Base-by-base conservation (phyloP, 805 yeast genomes). In the Millerago galiae region DNA sequence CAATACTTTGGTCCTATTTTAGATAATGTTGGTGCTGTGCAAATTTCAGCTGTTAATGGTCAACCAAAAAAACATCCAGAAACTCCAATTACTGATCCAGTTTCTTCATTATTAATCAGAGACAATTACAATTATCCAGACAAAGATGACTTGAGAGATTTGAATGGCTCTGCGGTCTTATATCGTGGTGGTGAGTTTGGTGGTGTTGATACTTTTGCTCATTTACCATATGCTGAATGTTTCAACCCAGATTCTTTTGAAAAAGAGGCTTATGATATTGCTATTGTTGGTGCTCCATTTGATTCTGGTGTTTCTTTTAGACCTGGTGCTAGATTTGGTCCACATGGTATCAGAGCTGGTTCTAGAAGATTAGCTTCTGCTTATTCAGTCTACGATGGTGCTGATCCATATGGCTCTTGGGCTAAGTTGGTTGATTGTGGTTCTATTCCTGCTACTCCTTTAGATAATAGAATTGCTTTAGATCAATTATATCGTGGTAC, bases 361-460 rank as follows among this genome's bases (percentile, higher is more conserved):
- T 67, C 78, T 1, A 61, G 74, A 50, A 55, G 81, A 56, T 54
- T 72, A 27, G 62, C 71, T 5, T 54, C 50, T 26, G 71, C 66
- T 37, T 59, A 55, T 46, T 72, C 67, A 45, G 75, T 72, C 42
- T 73, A 70, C 44, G 83, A 81, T n/a, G 71, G 71, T 37, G 63
- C 73, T 41, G 71, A 78, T 52, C 83, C 83, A 8, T 79, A 75
- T 59, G 67, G 72, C 45, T 58, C 63, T 28, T 62, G 72, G 74
- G 71, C 75, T 16, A 63, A 62, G 24, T 62, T 74, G 21, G 62
- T 79, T 12, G 85, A 79, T 58, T 79, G 85, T 57, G 77, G 77
- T 36, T 83, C 79, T 50, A 75, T 77, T 17, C 76, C 82, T 15
- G 71, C 79, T 56, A 73, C 81, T 11, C 83, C 85, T 10, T 68